These are phyloP conservation scores for Eucalyptus rudis DNA, from an alignment of 345 rosid species.

Conservation along the genomic window DNA sequence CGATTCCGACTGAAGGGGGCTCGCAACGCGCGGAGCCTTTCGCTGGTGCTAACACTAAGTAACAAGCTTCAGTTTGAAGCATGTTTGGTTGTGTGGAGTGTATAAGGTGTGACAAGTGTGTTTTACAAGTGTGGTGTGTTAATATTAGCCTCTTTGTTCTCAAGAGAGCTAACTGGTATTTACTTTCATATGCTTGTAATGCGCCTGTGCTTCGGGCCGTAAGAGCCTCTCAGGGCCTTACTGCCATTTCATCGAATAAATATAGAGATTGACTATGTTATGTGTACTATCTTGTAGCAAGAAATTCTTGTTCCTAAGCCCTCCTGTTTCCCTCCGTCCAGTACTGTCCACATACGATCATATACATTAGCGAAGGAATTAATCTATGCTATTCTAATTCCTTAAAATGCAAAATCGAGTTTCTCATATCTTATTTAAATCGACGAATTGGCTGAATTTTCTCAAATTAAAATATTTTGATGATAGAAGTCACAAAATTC, in stretches of 20 bases:
- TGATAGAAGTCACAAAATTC: too few relatives aligned
- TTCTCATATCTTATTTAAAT: too few relatives aligned
- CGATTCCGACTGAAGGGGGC: background rate
- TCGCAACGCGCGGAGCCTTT: background rate
- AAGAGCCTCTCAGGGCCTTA: background rate
- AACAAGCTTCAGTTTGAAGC: background rate
- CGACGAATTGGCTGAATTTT: too few relatives aligned
- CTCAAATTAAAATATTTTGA: too few relatives aligned
- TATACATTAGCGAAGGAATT: accelerated
- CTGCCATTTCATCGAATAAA: background rate
- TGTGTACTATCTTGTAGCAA: background rate
- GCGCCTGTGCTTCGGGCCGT: background rate
- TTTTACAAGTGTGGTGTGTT: background rate
- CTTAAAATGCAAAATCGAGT: too few relatives aligned
- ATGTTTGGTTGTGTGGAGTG: background rate
- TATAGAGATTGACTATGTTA: background rate
- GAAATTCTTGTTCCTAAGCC: background rate
- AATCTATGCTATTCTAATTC: too few relatives aligned
- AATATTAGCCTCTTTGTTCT: background rate
- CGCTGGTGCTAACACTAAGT: accelerated
- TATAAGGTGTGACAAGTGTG: background rate
- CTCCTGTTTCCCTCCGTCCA: background rate
- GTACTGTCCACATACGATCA: background rate
- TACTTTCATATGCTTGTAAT: background rate
- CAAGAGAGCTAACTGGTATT: background rate